A percentile compares a stretch with the other conserved stretches of the same genome.
Evolutionary conservation across 176 grass and related monocot species (phyloP).

Genomic region (Alloteropsis semialata): DNA sequence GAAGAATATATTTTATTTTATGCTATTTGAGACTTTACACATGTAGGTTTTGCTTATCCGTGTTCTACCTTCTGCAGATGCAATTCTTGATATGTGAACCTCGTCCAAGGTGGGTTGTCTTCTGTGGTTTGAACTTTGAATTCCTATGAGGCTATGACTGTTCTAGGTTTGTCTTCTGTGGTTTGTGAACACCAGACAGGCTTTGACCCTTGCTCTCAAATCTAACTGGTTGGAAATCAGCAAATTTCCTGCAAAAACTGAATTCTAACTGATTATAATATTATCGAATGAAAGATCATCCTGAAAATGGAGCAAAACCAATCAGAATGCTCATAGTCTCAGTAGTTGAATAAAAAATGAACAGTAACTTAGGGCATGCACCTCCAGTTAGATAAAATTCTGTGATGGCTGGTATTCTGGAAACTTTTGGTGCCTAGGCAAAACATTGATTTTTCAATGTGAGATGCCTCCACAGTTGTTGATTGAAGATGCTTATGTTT

Average conservation of each 20-base stretch:
- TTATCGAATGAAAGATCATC: constrained; percentile 7
- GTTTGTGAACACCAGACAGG: not conserved
- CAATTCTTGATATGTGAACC: not conserved
- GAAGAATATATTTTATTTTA: not conserved
- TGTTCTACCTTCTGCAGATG: not conserved
- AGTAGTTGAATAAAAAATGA: too few relatives aligned
- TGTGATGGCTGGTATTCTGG: not conserved
- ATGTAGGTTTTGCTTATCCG: not conserved
- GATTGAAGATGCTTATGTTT: not conserved
- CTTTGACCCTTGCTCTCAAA: not conserved
- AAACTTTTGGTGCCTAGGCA: not conserved
- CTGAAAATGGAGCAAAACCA: not conserved
- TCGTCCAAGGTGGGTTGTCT: not conserved
- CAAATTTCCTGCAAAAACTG: not conserved
- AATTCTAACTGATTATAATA: not conserved
- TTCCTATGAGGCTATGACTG: too few relatives aligned
- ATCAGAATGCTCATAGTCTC: not conserved
- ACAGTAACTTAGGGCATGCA: too few relatives aligned
- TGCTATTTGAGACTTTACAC: not conserved
- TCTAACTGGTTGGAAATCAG: not conserved
- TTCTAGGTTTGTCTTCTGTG: not conserved
- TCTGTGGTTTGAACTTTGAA: not conserved
- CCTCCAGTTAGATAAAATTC: not conserved
- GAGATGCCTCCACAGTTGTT: not conserved
- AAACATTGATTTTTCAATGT: not conserved